These are phyloP conservation scores for Alternaria solani DNA, from an alignment of 2,329 filamentous ascomycete species.

Conservation along the genomic window DNA sequence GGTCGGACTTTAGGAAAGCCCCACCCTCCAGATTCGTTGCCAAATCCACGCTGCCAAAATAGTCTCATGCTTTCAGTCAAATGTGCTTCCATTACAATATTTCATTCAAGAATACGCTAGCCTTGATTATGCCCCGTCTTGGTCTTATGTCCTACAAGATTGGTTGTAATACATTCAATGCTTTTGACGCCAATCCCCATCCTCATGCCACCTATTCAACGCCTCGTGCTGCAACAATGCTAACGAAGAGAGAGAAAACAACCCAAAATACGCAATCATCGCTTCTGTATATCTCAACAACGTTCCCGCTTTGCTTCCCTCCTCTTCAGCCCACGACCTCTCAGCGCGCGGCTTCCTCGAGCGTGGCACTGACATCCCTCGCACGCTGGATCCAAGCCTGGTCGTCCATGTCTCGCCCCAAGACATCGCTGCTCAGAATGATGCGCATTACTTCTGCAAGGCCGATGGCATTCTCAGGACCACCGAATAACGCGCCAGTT, in stretches of 20 bases:
- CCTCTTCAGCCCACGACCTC: background rate
- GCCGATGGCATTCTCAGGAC: slow-evolving; percentile 63
- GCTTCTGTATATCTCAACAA: slow-evolving; percentile 13
- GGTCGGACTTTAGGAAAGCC: slow-evolving; percentile 2
- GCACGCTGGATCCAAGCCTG: slow-evolving; percentile 43
- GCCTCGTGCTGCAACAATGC: slow-evolving; percentile 40
- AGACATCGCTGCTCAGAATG: slow-evolving; percentile 55
- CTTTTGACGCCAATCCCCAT: slow-evolving; percentile 30
- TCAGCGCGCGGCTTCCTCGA: slow-evolving; percentile 45
- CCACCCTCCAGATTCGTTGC: background rate
- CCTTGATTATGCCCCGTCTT: slow-evolving; percentile 2
- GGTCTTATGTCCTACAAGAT: slow-evolving; percentile 22
- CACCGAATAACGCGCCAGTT: slow-evolving; percentile 65
- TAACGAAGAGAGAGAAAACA: slow-evolving; percentile 15
- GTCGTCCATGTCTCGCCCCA: slow-evolving; percentile 48
- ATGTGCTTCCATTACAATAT: slow-evolving; percentile 11
- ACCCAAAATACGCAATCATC: slow-evolving; percentile 22
- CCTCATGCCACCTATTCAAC: slow-evolving; percentile 38
- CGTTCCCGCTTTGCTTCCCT: background rate
- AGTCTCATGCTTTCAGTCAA: background rate
- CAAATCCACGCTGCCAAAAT: background rate
- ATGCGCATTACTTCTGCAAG: slow-evolving; percentile 50
- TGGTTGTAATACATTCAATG: slow-evolving; percentile 24
- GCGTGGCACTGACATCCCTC: slow-evolving; percentile 33
- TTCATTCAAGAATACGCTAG: slow-evolving; percentile 20